Evolutionary conservation across 441 rosid genomes (phyloP), one percentile per base, ranked within the genome.

Genomic region (Flueggea neowawraea): DNA sequence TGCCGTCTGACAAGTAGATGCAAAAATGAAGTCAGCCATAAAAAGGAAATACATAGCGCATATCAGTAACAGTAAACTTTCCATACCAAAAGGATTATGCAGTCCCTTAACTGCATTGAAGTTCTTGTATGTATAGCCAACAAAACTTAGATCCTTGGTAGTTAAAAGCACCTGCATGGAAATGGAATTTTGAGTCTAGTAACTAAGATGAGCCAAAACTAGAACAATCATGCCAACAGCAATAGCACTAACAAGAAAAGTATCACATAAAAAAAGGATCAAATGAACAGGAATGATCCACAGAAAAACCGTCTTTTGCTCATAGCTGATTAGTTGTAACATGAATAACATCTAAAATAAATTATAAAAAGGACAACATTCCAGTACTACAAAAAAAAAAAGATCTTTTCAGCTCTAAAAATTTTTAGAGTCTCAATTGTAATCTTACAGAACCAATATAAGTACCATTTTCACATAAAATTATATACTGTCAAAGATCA

Each of bases 91-190:
- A 66, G 91, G 60, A 45, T 74, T 91, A 58, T 70, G 79, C 45
- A 85, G 67, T 56, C 88, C 98, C 80, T 90, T 90, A 67, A 94
- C 95, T 44, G 97, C 98, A 65, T 90, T 97, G 66, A 93, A 93
- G 77, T 93, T 93, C 85, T 90, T 93, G 92, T 82, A 93, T 14
- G 98, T 94, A 66, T 94, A 94, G 74, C 98, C 97, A 78, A 94
- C 98, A 69, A 94, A 94, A 84, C 84, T 94, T 69, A 94, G 70
- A 87, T 94, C 96, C 78, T 94, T 84, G 62, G 96, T 88, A 54
- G 92, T 87, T 67, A 89, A 79, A 48, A 72, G 80, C 90, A 80
- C 80, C 95, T 94, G 88, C 85, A 77, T 36, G 59, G 63, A 77
- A 47, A 52, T 31, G 28, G 55, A 61, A 63, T 56, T 31, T 52